Conservation (phyloP, 441 rosid species). For the Euphorbia celastroides region DNA sequence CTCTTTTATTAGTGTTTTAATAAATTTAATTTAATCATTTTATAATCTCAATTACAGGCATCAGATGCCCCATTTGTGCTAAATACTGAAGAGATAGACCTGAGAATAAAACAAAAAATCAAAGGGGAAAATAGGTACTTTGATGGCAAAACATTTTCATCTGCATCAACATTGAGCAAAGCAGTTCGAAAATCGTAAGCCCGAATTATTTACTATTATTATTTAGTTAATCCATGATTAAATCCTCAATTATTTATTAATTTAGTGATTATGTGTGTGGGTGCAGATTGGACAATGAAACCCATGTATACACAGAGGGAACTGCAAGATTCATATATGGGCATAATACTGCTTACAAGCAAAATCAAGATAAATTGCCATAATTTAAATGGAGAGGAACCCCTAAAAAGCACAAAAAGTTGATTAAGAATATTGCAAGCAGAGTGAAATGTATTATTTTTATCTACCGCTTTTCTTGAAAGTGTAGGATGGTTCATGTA, state of each 20-base stretch:
- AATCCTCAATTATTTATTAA: too few relatives aligned
- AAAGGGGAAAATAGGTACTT: conserved; percentile 46
- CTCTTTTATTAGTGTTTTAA: background rate
- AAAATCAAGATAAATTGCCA: conserved; percentile 25
- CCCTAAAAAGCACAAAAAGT: conserved; percentile 23
- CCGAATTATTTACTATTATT: background rate
- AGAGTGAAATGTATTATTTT: conserved; percentile 2
- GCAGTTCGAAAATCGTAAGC: conserved; percentile 49
- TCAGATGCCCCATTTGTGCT: conserved; percentile 41
- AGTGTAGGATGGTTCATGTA: too few relatives aligned
- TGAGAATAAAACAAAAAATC: conserved; percentile 40
- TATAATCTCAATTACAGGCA: conserved; percentile 28
- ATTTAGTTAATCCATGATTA: too few relatives aligned
- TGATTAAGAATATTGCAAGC: conserved; percentile 13
- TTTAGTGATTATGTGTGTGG: background rate
- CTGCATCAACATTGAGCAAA: conserved; percentile 47
- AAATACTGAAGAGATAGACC: conserved; percentile 41
- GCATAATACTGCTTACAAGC: conserved; percentile 37
- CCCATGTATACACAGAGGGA: conserved; percentile 59
- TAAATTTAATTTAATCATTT: background rate
- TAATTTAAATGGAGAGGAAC: conserved; percentile 6
- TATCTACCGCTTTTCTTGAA: background rate
- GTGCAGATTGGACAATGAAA: conserved; percentile 46
- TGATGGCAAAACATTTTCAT: conserved; percentile 49
- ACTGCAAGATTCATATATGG: conserved; percentile 59